These are phyloP conservation scores for Ilyonectria sp. DNA, from an alignment of 2,329 filamentous ascomycete species.

Conservation along the genomic window DNA sequence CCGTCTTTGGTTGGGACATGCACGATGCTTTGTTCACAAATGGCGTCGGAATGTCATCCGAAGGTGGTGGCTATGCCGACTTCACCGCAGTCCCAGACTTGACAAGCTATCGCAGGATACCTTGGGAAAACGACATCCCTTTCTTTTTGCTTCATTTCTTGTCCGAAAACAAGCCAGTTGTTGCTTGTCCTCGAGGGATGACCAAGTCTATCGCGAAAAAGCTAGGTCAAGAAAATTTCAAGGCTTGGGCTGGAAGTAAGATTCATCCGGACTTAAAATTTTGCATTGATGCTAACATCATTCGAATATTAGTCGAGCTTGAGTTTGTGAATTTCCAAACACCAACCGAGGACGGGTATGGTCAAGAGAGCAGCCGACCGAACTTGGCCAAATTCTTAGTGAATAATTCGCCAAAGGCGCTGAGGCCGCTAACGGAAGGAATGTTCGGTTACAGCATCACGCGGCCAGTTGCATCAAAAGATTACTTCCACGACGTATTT, in stretches of 20 bases:
- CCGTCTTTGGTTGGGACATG: conserved; percentile 92
- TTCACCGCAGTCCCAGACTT: conserved; percentile 82
- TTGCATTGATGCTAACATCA: background rate
- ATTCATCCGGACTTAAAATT: conserved; percentile 14
- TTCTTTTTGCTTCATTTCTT: conserved; percentile 84
- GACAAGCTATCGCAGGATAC: conserved; percentile 79
- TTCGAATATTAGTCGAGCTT: conserved; percentile 74
- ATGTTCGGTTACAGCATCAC: conserved; percentile 90
- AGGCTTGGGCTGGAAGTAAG: conserved; percentile 83
- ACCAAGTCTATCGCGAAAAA: conserved; percentile 74
- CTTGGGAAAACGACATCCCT: conserved; percentile 83
- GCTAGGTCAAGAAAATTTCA: conserved; percentile 73
- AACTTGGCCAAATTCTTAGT: conserved; percentile 77
- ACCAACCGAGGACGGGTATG: conserved; percentile 48
- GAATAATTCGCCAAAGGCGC: conserved; percentile 73
- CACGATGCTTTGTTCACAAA: conserved; percentile 85
- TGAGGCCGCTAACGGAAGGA: conserved; percentile 81
- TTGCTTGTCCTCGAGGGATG: conserved; percentile 80
- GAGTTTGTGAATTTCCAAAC: conserved; percentile 72
- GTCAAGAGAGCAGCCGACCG: conserved; percentile 60
- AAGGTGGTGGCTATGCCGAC: conserved; percentile 84
- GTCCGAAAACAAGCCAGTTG: conserved; percentile 78
- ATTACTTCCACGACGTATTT: conserved; percentile 85
- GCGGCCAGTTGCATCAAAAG: conserved; percentile 82
- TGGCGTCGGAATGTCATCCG: conserved; percentile 83